Evolutionary conservation across 495 filamentous ascomycete genomes (phyloP).

Genomic region (Penicillium malachiteum): DNA sequence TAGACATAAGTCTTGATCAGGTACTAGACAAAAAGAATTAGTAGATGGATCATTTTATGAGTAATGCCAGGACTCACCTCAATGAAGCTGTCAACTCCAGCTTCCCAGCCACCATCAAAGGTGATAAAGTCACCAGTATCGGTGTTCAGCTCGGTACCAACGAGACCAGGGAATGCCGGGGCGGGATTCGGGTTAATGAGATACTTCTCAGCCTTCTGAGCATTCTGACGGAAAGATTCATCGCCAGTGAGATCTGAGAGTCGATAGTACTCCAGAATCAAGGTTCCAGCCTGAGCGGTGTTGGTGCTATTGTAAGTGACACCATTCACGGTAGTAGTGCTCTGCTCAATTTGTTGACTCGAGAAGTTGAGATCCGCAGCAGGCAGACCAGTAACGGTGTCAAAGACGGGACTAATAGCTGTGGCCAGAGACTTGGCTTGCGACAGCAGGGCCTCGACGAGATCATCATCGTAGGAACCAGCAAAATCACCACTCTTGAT

Average conservation of each 20-base stretch:
- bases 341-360: slow-evolving; percentile 9
- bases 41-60: too few species aligned
- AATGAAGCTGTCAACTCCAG: slow-evolving; percentile 23
- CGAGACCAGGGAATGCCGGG: slow-evolving; percentile 17
- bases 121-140: slow-evolving; percentile 23
- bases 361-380: slow-evolving; percentile 15
- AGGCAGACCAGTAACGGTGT: slow-evolving; percentile 20
- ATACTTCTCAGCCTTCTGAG: slow-evolving; percentile 16
- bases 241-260: slow-evolving; percentile 25
- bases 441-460: slow-evolving; percentile 18
- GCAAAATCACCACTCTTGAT: slow-evolving; percentile 23
- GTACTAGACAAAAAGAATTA: slow-evolving; percentile 48
- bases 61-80: slow-evolving; percentile 8
- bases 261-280: slow-evolving; percentile 24
- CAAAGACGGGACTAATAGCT: slow-evolving; percentile 19
- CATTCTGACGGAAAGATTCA: slow-evolving; percentile 21
- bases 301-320: slow-evolving; percentile 24
- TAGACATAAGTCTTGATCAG: slow-evolving; percentile 82
- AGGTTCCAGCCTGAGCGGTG: slow-evolving; percentile 21
- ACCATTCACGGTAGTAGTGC: slow-evolving; percentile 17
- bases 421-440: slow-evolving; percentile 20
- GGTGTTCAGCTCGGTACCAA: slow-evolving; percentile 21
- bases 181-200: slow-evolving; percentile 19
- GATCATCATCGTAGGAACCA: slow-evolving; percentile 15
- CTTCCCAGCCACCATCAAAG: slow-evolving; percentile 22